Conservation (phyloP, 305 asterid species). For the Stenogyne calaminthoides region DNA sequence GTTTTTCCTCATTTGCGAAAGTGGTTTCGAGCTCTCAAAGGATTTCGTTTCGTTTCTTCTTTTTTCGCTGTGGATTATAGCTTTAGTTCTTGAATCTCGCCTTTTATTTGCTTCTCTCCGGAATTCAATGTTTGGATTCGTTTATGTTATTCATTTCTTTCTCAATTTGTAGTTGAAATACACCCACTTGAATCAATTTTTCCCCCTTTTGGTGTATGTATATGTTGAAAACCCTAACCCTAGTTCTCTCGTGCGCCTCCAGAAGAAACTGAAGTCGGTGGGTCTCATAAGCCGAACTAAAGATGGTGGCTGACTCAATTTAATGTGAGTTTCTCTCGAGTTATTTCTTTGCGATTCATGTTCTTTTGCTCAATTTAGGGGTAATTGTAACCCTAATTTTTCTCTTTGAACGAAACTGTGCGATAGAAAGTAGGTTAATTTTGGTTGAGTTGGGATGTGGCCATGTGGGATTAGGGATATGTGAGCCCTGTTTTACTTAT, state of each 20-base stretch:
- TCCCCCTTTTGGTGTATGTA: not conserved
- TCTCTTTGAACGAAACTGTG: not conserved
- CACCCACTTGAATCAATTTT: not conserved
- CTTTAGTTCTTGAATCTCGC: not conserved
- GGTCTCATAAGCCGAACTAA: not conserved
- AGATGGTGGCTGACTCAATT: not conserved
- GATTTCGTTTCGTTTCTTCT: not conserved
- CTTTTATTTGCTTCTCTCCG: not conserved
- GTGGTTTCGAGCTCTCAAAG: not conserved
- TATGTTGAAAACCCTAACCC: slow-evolving; percentile 31
- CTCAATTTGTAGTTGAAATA: not conserved
- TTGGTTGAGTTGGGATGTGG: not conserved
- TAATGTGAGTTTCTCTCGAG: not conserved
- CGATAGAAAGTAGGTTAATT: not conserved
- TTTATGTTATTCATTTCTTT: not conserved
- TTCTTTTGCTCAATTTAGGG: not conserved
- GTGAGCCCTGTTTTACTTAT: not conserved
- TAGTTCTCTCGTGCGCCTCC: slow-evolving; percentile 19
- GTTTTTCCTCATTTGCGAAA: not conserved
- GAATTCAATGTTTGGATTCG: not conserved
- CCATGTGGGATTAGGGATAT: not conserved
- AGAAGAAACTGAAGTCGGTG: slow-evolving; percentile 28
- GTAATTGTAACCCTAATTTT: not conserved
- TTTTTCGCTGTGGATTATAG: not conserved
- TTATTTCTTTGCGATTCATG: not conserved